Evolutionary conservation across 805 yeast species (phyloP).

Genomic region (Grigorovia transvaalensis): DNA sequence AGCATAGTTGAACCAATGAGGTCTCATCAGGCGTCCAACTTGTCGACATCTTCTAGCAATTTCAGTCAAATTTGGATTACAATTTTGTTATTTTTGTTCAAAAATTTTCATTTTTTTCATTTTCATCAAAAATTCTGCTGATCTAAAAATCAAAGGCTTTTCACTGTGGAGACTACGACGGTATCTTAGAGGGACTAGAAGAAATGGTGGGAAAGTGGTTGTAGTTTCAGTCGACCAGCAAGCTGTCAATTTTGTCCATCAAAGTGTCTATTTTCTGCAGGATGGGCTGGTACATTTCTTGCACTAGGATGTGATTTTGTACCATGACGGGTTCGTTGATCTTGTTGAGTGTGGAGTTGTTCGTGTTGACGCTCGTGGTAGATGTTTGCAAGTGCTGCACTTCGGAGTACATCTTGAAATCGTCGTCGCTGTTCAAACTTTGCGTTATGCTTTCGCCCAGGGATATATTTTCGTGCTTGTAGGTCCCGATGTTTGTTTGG

Average conservation of each 20-base stretch:
- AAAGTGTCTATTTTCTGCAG: conserved; percentile 37
- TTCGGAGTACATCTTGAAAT: conserved; percentile 2
- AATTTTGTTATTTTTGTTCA: too few species aligned
- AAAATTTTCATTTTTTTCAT: neutral
- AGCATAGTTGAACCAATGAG: conserved; percentile 52
- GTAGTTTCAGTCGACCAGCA: neutral
- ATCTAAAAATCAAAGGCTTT: neutral
- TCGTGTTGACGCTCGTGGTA: conserved; percentile 21
- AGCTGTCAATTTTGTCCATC: conserved; percentile 18
- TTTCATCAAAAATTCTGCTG: neutral
- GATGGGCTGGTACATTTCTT: conserved; percentile 48
- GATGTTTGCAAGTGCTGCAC: conserved; percentile 8
- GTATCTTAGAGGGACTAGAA: too few species aligned
- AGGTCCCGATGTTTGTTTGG: neutral
- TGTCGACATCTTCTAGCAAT: conserved; percentile 1
- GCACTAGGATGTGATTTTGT: conserved; percentile 25
- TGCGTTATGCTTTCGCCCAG: neutral
- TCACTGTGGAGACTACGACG: neutral
- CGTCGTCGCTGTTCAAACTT: conserved; percentile 1
- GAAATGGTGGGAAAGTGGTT: neutral
- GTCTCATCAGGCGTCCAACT: conserved; percentile 59
- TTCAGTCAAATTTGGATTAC: too few species aligned
- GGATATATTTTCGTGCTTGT: neutral
- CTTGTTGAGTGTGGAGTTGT: conserved; percentile 1
- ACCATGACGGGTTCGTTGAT: neutral